Evolutionary conservation across 2,329 filamentous ascomycete species (phyloP).

Genomic region (Chaetomiaceae sp.): DNA sequence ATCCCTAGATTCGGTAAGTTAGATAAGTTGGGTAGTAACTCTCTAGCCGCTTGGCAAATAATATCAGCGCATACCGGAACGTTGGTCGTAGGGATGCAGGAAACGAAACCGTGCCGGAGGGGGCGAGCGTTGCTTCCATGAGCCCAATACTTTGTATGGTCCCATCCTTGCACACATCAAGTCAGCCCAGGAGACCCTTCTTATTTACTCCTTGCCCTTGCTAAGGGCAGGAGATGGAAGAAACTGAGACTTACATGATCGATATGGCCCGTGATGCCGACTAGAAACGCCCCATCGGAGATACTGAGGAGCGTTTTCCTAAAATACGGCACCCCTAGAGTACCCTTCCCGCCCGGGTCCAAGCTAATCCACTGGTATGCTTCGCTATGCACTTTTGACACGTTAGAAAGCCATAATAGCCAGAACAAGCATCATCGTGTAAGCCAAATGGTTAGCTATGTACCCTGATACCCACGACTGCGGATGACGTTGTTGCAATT

Average conservation of each 20-base stretch:
- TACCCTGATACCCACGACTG: background rate
- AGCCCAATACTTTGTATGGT: background rate
- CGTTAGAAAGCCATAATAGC: background rate
- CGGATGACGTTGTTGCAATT: background rate
- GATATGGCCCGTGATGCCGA: constrained; percentile 1
- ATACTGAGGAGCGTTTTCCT: background rate
- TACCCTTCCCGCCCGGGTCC: background rate
- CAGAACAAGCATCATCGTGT: background rate
- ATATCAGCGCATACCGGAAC: background rate
- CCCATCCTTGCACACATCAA: background rate
- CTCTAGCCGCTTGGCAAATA: background rate
- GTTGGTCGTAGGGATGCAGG: background rate
- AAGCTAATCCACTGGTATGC: background rate
- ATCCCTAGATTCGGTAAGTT: background rate
- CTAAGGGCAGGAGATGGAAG: background rate
- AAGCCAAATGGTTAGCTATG: background rate
- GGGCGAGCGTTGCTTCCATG: background rate
- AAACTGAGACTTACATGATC: background rate
- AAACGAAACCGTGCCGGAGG: background rate
- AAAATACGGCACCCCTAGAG: background rate
- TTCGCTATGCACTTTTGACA: background rate
- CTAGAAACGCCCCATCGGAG: background rate
- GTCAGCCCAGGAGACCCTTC: background rate
- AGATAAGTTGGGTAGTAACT: background rate
- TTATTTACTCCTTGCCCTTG: background rate